Base-by-base conservation (phyloP, 1,284 basidiomycete species). In the Tylopilus sp. region DNA sequence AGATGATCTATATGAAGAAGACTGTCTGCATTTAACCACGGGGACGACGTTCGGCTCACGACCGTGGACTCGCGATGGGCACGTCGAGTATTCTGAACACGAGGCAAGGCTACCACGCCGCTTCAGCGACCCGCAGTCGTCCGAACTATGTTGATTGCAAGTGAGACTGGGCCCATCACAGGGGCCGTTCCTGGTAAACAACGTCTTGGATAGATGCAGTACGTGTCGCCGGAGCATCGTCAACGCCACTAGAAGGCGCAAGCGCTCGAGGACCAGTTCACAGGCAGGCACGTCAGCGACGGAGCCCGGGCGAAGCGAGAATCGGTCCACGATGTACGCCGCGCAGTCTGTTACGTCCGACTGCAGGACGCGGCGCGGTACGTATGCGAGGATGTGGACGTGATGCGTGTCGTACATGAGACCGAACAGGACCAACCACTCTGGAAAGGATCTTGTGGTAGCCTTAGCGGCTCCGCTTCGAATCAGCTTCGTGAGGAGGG, bases 391-490 rank as follows among this genome's bases (percentile, higher is more conserved):
- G 37, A 67, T 50, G 17, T 50, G 54, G 18, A 63, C 26, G 21
- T 34, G 54, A 46, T 46, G 51, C 0, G 34, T n/a, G 26, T 61
- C 60, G 15, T 55, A 66, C 18, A 53, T 4, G 41, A 66, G 57
- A 17, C 62, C 60, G 33, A 66, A 65, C 8, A 65, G 40, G 1
- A 66, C 43, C 26, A 64, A 33, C 65, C 62, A 64, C 37, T 67
- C 63, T n/a, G 62, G 62, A 46, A 63, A 55, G 33, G 45, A 15
- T 43, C 30, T 18, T 2, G 41, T 14, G 36, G 31, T 34, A 12
- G 36, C 4, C 20, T n/a, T 36, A 18, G 26, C n/a, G 7, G 21
- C 12, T 12, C 17, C 30, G 35, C 26, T 29, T 12, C 42, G 42
- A 11, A 53, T 45, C 40, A 49, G 42, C 28, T 44, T 45, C 9